Base-by-base conservation (phyloP, 257 asterid genomes). In the Buddleja alternifolia region DNA sequence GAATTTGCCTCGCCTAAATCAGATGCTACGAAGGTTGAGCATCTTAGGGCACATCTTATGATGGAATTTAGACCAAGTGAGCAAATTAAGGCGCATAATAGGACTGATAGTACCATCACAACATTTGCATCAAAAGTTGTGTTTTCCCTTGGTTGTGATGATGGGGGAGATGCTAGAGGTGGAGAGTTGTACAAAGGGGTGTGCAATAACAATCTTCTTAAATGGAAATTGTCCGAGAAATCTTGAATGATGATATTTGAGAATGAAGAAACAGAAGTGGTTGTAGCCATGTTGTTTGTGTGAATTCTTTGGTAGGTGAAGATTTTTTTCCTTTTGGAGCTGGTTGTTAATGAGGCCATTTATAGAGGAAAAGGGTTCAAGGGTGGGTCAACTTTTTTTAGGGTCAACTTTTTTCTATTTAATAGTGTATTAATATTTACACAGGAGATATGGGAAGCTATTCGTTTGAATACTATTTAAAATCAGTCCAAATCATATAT, bases 61-160 rank as follows among this genome's bases (percentile, higher is more conserved):
- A 84, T 82, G 9, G 90, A 84, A 41, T 84, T 84, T 0, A 84
- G 76, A 5, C 87, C 90, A 10, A 84, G 85, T 3, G 90, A 84
- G 74, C 90, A 84, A 47, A 84, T 84, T 3, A 84, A 8, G 79
- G 90, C 90, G 25, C 90, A 84, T 1, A 84, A 47, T 14, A 84
- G 90, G 72, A 84, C 90, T 0, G 90, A 82, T 2, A 84, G 71
- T 1, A 84, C 90, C 87, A 84, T 82, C 3, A 84, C 87, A 3
- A 84, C 85, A 29, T 84, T 84, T 0, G 85, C 81, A 19, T 84
- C 90, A 14, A 84, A 82, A 6, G 72, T 71, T 77, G 65, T 75
- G 77, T 10, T 68, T 42, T 67, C 67, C 15, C 44, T 63, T 0
- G 60, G 69, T 8, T 39, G 50, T 0, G 45, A 12, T 0, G 66